A percentile compares a stretch with the other conserved stretches of the same genome.
Conservation (phyloP, 2,329 filamentous ascomycete genomes). For the Sclerotinia trifoliorum region DNA sequence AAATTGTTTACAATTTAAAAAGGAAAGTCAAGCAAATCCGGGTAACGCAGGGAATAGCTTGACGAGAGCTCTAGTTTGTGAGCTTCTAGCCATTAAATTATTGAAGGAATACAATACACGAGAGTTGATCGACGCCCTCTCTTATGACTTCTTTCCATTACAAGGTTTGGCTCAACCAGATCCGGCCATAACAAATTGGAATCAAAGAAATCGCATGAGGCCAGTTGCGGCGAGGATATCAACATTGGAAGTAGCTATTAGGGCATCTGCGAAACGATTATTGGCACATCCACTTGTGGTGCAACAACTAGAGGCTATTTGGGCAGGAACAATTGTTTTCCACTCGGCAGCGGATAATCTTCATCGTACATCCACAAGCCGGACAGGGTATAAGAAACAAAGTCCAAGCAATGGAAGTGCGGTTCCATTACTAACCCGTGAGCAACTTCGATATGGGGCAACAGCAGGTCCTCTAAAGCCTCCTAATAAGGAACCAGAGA, state of each 20-base stretch:
- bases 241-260: constrained; percentile 88
- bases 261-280: constrained; percentile 88
- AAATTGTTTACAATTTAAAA: constrained; percentile 89
- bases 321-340: constrained; percentile 94
- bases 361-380: constrained; percentile 49
- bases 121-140: constrained; percentile 89
- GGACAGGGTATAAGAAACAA: constrained; percentile 26
- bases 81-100: constrained; percentile 84
- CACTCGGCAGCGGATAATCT: constrained; percentile 84
- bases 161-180: constrained; percentile 66
- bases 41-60: constrained; percentile 81
- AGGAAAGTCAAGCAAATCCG: constrained; percentile 78
- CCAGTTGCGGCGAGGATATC: constrained; percentile 74
- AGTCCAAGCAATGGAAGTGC: constrained; percentile 20
- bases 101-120: constrained; percentile 86
- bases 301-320: constrained; percentile 94
- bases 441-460: constrained; percentile 43
- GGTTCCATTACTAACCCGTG: constrained; percentile 18
- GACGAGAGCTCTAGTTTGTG: constrained; percentile 84
- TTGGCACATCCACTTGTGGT: constrained; percentile 88
- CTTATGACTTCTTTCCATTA: constrained; percentile 91
- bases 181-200: constrained; percentile 42
- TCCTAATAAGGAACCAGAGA: constrained; percentile 24
- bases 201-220: constrained; percentile 45
- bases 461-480: constrained; percentile 20